Evolutionary conservation across 2,329 filamentous ascomycete genomes (phyloP).

Genomic region (Aspergillus tanneri): DNA sequence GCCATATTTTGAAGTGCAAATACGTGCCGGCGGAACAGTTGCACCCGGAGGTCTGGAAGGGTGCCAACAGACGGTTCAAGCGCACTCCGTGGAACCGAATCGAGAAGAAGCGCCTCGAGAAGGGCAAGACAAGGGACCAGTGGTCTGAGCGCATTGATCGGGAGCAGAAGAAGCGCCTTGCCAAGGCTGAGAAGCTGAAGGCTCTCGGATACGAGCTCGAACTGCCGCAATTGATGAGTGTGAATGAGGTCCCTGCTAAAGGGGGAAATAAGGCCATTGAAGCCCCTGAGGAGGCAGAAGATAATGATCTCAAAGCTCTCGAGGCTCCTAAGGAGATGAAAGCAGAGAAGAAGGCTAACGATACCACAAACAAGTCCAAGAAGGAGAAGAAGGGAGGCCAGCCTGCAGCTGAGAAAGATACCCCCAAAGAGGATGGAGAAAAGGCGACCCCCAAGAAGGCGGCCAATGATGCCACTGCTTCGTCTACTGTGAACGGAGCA

Average conservation of each 20-base stretch:
- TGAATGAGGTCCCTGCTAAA: slow-evolving; percentile 53
- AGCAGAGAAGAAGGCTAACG: slow-evolving; percentile 11
- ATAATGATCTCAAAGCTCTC: slow-evolving; percentile 28
- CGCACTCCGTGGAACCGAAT: slow-evolving; percentile 83
- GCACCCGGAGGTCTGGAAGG: slow-evolving; percentile 81
- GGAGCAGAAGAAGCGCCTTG: slow-evolving; percentile 68
- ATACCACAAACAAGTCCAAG: slow-evolving; percentile 28
- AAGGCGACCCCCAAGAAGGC: slow-evolving; percentile 11
- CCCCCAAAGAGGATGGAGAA: slow-evolving; percentile 6
- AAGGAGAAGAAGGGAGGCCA: slow-evolving; percentile 22
- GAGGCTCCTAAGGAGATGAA: slow-evolving; percentile 7
- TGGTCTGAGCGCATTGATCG: slow-evolving; percentile 75
- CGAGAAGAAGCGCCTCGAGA: slow-evolving; percentile 70
- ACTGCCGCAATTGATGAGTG: slow-evolving; percentile 67
- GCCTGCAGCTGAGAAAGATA: slow-evolving; percentile 15
- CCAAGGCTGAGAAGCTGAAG: slow-evolving; percentile 73
- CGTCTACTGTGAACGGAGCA: slow-evolving; percentile 30
- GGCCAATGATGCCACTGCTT: slow-evolving; percentile 13
- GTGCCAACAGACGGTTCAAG: slow-evolving; percentile 87
- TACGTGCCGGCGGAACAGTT: slow-evolving; percentile 73
- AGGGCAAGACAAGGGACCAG: slow-evolving; percentile 68
- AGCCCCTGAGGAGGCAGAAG: slow-evolving; percentile 28
- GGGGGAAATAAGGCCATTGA: slow-evolving; percentile 35
- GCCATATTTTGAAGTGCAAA: slow-evolving; percentile 88
- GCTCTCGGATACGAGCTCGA: slow-evolving; percentile 81